Base-by-base conservation (phyloP, 1,284 basidiomycete species). In the Ceratobasidium sp. region DNA sequence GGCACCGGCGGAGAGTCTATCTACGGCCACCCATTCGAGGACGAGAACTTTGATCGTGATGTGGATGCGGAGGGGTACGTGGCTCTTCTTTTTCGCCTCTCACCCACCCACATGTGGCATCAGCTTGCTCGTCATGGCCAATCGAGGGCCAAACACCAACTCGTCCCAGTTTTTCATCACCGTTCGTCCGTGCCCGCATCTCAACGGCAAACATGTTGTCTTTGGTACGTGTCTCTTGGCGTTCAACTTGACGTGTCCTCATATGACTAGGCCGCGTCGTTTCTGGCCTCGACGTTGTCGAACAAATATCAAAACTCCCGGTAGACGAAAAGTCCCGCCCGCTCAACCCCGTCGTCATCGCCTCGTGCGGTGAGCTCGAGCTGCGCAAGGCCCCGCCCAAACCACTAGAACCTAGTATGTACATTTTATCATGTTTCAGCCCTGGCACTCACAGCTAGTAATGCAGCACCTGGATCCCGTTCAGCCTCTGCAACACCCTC, bases 131-230 rank as follows among this genome's bases (percentile, higher is more conserved):
- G 91, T 90, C 77, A 94, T 94, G 93, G 92, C 92, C 24, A 94
- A 94, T 80, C 88, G 71, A 16, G 93, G 93, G 2, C 90, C 91
- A 3, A 85, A 90, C 80, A 93, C 92, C 43, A 94, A 94, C 78
- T 89, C 89, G 51, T 92, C 90, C 2, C 93, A 95, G 78, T 95
- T 93, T 80, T 95, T 95, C 81, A 86, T 95, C 77, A 94, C 93
- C 6, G 85, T 95, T 11, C 85, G 86, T 27, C 85, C 87, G 3
- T 92, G 90, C 76, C 87, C 90, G 8, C 92, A 94, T 81, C 81
- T 93, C 58, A 88, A 91, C 74, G 91, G 91, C 39, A 93, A 92
- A 81, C 92, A 94, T 79, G 91, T 92, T 76, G 92, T 93, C 8
- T 93, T 94, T 79, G 90, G 90, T 39, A 27, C 27, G 37, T 64